Evolutionary conservation across 2,329 filamentous ascomycete genomes (phyloP).

Genomic region (Claviceps arundinis): DNA sequence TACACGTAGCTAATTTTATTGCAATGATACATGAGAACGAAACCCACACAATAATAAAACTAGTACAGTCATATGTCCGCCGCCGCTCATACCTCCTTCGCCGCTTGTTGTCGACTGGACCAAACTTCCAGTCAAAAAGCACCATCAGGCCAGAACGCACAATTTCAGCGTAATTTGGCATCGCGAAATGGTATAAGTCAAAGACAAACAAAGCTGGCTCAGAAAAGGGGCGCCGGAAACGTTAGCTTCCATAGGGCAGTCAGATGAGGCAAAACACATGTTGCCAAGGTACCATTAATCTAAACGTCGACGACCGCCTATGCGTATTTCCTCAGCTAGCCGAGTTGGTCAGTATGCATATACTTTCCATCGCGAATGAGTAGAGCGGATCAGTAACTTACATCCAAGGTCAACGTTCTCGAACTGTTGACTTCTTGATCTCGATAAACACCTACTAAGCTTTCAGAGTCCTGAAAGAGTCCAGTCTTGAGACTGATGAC

Average conservation of each 20-base stretch:
- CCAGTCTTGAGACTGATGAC: constrained; percentile 94
- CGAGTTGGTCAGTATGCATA: constrained; percentile 3
- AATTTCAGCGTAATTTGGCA: not conserved
- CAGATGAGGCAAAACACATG: no score
- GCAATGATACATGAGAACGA: not conserved
- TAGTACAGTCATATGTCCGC: not conserved
- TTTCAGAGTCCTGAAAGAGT: constrained; percentile 92
- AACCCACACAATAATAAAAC: not conserved
- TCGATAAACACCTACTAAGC: constrained; percentile 85
- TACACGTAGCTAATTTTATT: not conserved
- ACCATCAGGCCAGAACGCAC: not conserved
- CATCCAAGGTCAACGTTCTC: constrained; percentile 84
- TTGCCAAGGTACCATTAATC: no score
- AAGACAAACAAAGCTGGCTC: not conserved
- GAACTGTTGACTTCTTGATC: constrained; percentile 91
- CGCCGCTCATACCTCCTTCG: not conserved
- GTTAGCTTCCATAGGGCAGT: no score
- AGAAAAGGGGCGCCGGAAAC: not conserved
- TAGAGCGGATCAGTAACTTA: constrained; percentile 38
- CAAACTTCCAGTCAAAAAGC: not conserved
- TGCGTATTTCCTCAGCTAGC: constrained; percentile 22
- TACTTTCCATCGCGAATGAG: not conserved
- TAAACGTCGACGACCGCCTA: constrained; percentile 8
- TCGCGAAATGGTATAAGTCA: not conserved
- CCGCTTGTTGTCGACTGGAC: not conserved